phyloP scores from a whole-genome alignment of 257 asterid genomes.

The Solanum medicagineum region DNA sequence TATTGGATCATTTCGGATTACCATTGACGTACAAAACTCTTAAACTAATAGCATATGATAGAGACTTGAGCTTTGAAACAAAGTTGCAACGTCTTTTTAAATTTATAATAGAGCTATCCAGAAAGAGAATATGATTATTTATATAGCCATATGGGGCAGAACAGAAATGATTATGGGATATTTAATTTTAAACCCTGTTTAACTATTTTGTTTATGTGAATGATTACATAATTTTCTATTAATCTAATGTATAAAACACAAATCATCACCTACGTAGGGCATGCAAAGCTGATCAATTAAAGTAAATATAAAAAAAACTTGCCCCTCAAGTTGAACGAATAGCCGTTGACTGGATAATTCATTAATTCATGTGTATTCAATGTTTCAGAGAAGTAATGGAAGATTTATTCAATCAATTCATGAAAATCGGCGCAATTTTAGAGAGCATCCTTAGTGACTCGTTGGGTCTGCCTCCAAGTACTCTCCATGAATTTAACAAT shows the following conservation, averaged over 20 bases:
- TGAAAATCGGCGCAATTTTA: slow-evolving; percentile 16
- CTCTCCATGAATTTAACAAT: slow-evolving; percentile 31
- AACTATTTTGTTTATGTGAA: background rate
- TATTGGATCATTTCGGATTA: background rate
- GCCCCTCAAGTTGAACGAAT: background rate
- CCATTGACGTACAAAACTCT: background rate
- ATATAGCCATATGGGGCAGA: background rate
- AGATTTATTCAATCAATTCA: slow-evolving; percentile 24
- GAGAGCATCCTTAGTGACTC: slow-evolving; percentile 43
- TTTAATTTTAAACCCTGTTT: background rate
- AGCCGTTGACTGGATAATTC: background rate
- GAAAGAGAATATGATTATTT: background rate
- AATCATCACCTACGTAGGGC: background rate
- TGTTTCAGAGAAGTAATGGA: slow-evolving; percentile 26
- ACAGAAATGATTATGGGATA: background rate
- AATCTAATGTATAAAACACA: background rate
- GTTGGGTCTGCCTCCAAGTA: slow-evolving; percentile 31
- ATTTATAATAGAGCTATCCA: background rate
- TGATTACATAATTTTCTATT: background rate
- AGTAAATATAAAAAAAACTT: background rate
- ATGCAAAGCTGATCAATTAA: background rate
- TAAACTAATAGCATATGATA: background rate
- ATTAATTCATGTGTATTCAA: background rate
- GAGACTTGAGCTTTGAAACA: background rate
- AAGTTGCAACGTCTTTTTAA: background rate